Evolutionary conservation across 345 rosid genomes (phyloP).

Genomic region (Geranium rotundifolium): DNA sequence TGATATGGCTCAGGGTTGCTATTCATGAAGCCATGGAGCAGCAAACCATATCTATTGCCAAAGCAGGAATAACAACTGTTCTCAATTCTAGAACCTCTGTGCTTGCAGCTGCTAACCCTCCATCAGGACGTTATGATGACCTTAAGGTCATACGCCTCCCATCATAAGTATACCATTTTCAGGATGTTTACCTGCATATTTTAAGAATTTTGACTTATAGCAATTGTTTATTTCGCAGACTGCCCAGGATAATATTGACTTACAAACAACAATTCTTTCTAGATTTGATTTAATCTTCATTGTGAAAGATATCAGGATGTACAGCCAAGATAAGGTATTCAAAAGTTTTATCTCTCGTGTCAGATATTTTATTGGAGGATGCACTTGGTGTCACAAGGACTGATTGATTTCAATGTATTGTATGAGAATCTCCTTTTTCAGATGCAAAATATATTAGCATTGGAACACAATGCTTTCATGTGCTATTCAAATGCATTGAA

Average conservation of each 20-base stretch:
- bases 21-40: slow-evolving; percentile 99
- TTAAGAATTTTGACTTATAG: slow-evolving; percentile 7
- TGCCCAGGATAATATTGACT: slow-evolving; percentile 90
- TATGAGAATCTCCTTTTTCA: neutral
- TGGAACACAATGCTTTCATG: neutral
- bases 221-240: slow-evolving; percentile 34
- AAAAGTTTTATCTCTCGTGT: neutral
- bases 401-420: neutral
- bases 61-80: slow-evolving; percentile 98
- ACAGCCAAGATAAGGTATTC: slow-evolving; percentile 73
- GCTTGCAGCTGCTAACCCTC: slow-evolving; percentile 98
- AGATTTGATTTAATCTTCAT: slow-evolving; percentile 93
- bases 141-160: slow-evolving; percentile 47
- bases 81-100: slow-evolving; percentile 95
- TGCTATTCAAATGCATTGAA: neutral
- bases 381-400: neutral
- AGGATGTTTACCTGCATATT: neutral
- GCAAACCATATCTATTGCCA: slow-evolving; percentile 97
- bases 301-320: slow-evolving; percentile 84
- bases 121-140: slow-evolving; percentile 97
- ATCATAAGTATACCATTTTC: neutral
- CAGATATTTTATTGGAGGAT: neutral
- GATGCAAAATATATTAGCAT: neutral
- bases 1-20: slow-evolving; percentile 52
- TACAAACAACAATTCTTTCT: slow-evolving; percentile 93